Evolutionary conservation across 768 basidiomycete genomes (phyloP), one percentile per base, ranked within the genome.

Genomic region (Psilocybe azurescens): DNA sequence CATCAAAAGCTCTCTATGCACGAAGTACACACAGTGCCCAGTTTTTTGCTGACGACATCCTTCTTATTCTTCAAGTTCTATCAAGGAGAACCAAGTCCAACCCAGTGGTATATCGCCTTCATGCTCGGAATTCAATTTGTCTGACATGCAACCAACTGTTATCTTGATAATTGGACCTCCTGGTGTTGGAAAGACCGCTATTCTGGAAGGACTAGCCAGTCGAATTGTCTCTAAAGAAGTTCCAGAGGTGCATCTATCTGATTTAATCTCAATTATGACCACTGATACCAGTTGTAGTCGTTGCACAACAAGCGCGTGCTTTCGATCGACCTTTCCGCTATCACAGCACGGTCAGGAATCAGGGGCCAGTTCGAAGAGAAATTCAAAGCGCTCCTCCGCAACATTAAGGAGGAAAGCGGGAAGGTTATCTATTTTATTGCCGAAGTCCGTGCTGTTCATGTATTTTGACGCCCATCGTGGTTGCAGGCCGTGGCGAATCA

Each of bases 351-450:
- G 1, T 93, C 94, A 1, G 94, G 94, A 0, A 91, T 97, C 56
- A 87, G 95, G 47, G 95, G 95, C 1, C 92, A 95, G 67, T 96
- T 96, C 56, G 95, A 97, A 68, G 93, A 94, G 73, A 94, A 94
- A 67, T 95, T 96, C 83, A 95, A 96, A 73, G 90, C 88, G 0
- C 79, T 97, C 1, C 78, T 97, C n/a, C 85, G 85, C 29, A 95
- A 97, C 69, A 96, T 97, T 60, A 93, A 95, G 71, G 91, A 88
- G 11, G 91, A 94, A 79, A 82, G 84, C 2, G 89, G 91, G 18
- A 87, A 89, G 48, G 88, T 94, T 8, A 96, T 96, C 39, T 94
- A 91, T 70, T 97, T 97, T 75, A 95, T 97, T 56, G 94, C 96
- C 67, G 94, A 97, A 86, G 88, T 97, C 56, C 95, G 91, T 93